Evolutionary conservation across 2,329 filamentous ascomycete species (phyloP).

Genomic region (Ceratocystis diversiconidia): DNA sequence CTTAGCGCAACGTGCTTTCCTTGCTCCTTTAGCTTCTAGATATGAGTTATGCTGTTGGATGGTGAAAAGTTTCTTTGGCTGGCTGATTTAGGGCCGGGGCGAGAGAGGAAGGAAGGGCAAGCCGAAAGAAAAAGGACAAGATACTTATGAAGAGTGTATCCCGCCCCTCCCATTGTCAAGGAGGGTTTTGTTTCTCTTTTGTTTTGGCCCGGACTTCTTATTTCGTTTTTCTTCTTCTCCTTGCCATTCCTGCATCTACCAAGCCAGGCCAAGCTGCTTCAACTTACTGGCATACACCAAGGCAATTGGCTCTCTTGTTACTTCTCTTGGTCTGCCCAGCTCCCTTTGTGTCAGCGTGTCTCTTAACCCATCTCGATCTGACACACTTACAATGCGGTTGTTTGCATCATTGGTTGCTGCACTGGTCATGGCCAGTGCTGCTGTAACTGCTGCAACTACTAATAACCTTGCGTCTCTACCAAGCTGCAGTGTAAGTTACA

Average conservation of each 20-base stretch:
- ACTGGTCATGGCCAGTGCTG: not conserved
- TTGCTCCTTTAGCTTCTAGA: not conserved
- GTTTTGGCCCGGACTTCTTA: not conserved
- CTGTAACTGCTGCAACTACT: not conserved
- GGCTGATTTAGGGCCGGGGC: no score
- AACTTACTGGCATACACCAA: no score
- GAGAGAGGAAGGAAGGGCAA: no score
- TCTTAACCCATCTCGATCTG: not conserved
- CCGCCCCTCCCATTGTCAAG: no score
- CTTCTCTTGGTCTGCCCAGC: not conserved
- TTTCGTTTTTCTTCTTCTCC: not conserved
- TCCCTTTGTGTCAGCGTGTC: not conserved
- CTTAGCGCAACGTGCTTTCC: not conserved
- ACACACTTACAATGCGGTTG: not conserved
- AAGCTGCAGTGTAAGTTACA: slow-evolving; percentile 5
- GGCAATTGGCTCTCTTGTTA: no score
- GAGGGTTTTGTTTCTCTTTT: no score
- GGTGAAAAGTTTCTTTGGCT: no score
- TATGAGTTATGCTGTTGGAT: no score
- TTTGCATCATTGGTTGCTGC: not conserved
- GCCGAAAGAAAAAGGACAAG: no score
- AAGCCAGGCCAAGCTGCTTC: no score
- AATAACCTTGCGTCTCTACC: not conserved
- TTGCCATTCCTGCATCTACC: not conserved
- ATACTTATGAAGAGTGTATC: no score